These are phyloP conservation scores for Omphalotus guepiniiformis DNA, from an alignment of 768 basidiomycete species.

Conservation along the genomic window DNA sequence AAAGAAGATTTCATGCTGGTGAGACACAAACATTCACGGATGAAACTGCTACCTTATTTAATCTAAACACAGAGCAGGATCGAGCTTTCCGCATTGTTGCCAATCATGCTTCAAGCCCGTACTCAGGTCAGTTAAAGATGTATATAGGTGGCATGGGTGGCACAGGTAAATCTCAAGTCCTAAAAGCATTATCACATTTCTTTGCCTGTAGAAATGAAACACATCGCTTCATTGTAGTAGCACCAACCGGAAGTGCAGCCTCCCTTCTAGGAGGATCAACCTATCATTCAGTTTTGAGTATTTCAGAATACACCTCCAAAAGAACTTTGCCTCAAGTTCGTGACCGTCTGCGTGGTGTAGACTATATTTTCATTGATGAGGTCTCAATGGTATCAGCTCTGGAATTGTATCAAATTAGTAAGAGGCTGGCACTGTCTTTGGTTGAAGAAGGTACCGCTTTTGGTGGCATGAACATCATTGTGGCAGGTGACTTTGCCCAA, in stretches of 20 bases:
- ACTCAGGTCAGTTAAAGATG: no score
- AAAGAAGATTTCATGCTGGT: neutral
- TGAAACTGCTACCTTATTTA: neutral
- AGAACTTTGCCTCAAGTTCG: neutral
- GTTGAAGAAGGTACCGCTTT: constrained; percentile 20
- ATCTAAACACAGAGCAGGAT: constrained; percentile 12
- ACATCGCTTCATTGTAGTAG: neutral
- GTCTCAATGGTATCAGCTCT: constrained; percentile 35
- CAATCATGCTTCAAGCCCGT: no score
- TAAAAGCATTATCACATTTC: no score
- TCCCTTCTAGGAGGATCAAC: constrained; percentile 14
- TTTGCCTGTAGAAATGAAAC: no score
- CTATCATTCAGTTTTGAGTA: constrained; percentile 13
- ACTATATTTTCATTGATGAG: constrained; percentile 35
- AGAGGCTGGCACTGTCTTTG: constrained; percentile 19
- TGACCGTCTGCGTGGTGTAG: constrained; percentile 10
- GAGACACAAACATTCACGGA: neutral
- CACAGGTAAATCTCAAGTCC: no score
- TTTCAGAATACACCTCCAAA: neutral
- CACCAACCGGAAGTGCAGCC: constrained; percentile 15
- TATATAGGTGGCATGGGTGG: no score
- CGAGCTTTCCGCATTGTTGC: constrained; percentile 14
- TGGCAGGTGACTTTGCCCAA: constrained; percentile 38
- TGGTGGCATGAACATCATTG: constrained; percentile 32
- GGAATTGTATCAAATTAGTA: constrained; percentile 27